phyloP scores from a whole-genome alignment of 176 grass and related monocot genomes.

The Oryza punctata region DNA sequence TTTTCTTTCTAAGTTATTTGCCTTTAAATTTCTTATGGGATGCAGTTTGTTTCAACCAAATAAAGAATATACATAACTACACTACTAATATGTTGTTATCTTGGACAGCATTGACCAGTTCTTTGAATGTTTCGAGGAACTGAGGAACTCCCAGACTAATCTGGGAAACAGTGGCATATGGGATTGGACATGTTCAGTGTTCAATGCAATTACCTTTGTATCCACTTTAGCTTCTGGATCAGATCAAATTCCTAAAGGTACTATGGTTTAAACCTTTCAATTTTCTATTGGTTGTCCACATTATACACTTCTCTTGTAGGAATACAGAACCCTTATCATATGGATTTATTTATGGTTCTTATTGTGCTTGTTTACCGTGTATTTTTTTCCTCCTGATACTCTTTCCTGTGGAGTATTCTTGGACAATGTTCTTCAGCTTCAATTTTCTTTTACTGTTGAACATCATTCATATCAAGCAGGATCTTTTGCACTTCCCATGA shows the following conservation, averaged over 20 bases:
- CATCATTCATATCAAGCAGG: neutral
- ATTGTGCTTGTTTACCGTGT: neutral
- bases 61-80: conserved; percentile 2
- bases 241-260: conserved; percentile 84
- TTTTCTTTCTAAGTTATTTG: conserved; percentile 19
- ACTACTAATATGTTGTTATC: conserved; percentile 49
- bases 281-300: conserved; percentile 24
- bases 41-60: conserved; percentile 15
- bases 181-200: conserved; percentile 99
- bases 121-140: conserved; percentile 98
- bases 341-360: conserved; percentile 16
- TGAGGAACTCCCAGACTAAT: conserved; percentile 83
- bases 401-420: neutral
- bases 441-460: conserved; percentile 29
- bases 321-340: neutral
- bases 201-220: conserved; percentile 90
- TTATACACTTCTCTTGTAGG: neutral
- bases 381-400: neutral
- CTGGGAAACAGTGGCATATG: conserved; percentile 82
- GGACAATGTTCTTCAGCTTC: conserved; percentile 3
- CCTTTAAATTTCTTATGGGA: conserved; percentile 19
- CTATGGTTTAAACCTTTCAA: conserved; percentile 8
- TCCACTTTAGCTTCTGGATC: conserved; percentile 92
- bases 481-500: conserved; percentile 1
- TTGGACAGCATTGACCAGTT: conserved; percentile 94